Evolutionary conservation across 495 filamentous ascomycete genomes (phyloP), one percentile per base, ranked within the genome.

Genomic region (Aspergillus heteromorphus): DNA sequence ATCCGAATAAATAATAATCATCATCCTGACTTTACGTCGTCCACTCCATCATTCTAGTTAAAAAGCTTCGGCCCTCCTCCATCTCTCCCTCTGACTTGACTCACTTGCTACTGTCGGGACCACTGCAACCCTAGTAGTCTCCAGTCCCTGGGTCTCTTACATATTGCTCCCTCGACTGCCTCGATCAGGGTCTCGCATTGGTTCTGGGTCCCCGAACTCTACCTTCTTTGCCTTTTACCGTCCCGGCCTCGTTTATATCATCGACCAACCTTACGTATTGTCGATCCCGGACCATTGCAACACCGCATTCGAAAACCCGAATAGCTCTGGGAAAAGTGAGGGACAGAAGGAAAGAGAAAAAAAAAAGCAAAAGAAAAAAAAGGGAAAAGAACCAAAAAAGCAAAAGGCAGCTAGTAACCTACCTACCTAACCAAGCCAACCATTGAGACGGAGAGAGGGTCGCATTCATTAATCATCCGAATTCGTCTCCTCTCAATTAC

Each of bases 161-260:
- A 50, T 50, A 54, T 56, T 47, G 47, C 50, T 41, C 17, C 31
- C 11, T n/a, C 27, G 31, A 49, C 48, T 42, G 34, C 23, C 30
- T 43, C 36, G 53, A 38, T 38, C 34, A 4, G 5, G 34, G 11
- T 20, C 36, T 43, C n/a, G 27, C 31, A 57, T 49, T 57, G 49
- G 43, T 17, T 40, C 21, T 18, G 20, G 23, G n/a, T 17, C 34
- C 34, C 21, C 47, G 45, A 55, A 49, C 30, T 40, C n/a, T 38
- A 47, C 19, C 43, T 47, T 47, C 20, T 29, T 48, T 54, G 21
- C 51, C 25, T 47, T 47, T 40, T 30, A 18, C 23, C 49, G 45
- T 27, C 36, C 38, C 49, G 20, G 45, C 21, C 29, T 63, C 53
- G 43, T 63, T 27, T 59, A 50, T 55, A 59, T 63, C 60, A 63